phyloP scores from a whole-genome alignment of 768 basidiomycete genomes.

The Lepiota venenata region DNA sequence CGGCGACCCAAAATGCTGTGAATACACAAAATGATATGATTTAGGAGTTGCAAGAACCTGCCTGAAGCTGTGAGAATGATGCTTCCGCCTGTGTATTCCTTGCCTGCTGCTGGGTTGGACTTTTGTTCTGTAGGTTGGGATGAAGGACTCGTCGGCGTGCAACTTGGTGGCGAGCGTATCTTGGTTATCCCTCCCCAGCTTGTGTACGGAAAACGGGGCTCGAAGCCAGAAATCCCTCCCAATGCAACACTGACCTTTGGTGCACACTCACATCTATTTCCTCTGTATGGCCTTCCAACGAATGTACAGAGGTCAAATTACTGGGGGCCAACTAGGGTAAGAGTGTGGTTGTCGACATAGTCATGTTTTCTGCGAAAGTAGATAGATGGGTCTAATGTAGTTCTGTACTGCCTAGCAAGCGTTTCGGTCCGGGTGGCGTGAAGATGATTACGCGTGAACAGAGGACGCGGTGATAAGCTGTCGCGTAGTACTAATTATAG shows the following conservation, averaged over 20 bases:
- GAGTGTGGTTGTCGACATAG: background rate
- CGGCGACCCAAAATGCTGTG: conserved; percentile 58
- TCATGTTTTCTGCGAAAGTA: conserved; percentile 4
- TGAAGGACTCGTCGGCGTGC: conserved; percentile 89
- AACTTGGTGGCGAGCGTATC: conserved; percentile 82
- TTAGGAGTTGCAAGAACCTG: conserved; percentile 27
- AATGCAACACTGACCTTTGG: conserved; percentile 85
- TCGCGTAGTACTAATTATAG: no score
- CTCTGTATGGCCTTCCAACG: background rate
- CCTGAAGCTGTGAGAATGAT: conserved; percentile 87
- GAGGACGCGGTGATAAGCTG: no score
- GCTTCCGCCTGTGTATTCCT: conserved; percentile 68
- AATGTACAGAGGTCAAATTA: conserved; percentile 63
- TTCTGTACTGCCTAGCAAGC: conserved; percentile 16
- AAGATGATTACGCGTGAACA: conserved; percentile 3
- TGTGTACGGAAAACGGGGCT: conserved; percentile 64
- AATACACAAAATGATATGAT: background rate
- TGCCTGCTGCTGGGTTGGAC: conserved; percentile 63
- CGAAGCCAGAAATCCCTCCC: conserved; percentile 58
- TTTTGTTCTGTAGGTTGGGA: conserved; percentile 77
- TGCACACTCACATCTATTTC: conserved; percentile 31
- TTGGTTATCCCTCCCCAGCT: conserved; percentile 70
- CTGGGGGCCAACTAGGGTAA: conserved; percentile 55
- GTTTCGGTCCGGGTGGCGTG: conserved; percentile 8
- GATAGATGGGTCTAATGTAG: conserved; percentile 1